Conservation (phyloP, 305 asterid species). For the Ajuga reptans region DNA sequence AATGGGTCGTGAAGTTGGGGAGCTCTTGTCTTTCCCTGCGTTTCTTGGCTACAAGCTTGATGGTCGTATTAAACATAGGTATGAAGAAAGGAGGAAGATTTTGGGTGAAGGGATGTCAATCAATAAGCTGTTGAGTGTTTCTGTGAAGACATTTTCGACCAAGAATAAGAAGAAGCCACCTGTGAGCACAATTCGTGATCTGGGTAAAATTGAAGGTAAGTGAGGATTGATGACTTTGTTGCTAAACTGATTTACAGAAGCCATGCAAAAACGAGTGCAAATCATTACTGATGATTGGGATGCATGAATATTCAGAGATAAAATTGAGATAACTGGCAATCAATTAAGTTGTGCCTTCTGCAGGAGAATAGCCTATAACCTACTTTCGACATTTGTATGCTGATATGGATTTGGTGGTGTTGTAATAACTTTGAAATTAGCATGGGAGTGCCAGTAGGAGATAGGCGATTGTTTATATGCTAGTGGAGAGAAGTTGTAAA, state of each 20-base stretch:
- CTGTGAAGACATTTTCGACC: slow-evolving; percentile 57
- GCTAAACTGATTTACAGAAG: neutral
- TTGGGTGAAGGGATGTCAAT: slow-evolving; percentile 76
- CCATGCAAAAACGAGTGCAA: slow-evolving; percentile 1
- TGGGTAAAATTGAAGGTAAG: slow-evolving; percentile 20
- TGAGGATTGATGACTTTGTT: neutral
- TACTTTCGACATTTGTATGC: neutral
- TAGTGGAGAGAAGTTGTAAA: slow-evolving; percentile 14
- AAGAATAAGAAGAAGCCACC: slow-evolving; percentile 34
- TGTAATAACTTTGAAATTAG: neutral
- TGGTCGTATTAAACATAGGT: slow-evolving; percentile 74
- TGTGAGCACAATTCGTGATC: slow-evolving; percentile 2
- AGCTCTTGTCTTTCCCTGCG: slow-evolving; percentile 75
- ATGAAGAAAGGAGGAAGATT: slow-evolving; percentile 49
- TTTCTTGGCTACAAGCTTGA: slow-evolving; percentile 88
- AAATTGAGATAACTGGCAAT: neutral
- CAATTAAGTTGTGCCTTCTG: neutral
- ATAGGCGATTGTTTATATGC: slow-evolving; percentile 5
- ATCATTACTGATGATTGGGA: neutral
- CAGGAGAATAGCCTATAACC: neutral
- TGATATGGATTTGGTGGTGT: neutral
- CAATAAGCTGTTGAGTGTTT: slow-evolving; percentile 72
- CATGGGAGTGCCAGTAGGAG: neutral
- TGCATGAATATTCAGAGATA: neutral
- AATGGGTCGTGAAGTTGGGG: slow-evolving; percentile 85